These are phyloP conservation scores for Kalmusia sp. DNA, from an alignment of 2,329 filamentous ascomycete genomes.

Conservation along the genomic window DNA sequence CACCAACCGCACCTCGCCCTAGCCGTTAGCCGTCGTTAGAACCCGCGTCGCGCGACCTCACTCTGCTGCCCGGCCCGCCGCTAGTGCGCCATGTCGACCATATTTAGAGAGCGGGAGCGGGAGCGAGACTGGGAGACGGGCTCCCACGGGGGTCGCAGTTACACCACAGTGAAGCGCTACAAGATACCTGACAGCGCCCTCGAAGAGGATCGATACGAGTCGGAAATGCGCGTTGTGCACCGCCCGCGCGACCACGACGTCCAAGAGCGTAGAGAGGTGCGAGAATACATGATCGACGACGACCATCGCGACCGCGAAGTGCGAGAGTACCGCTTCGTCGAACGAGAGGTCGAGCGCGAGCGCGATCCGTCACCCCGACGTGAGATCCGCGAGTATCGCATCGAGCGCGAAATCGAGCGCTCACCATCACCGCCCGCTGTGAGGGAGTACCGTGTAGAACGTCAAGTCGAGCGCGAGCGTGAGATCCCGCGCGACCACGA, in stretches of 20 bases:
- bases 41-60: neutral
- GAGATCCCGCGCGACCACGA: conserved; percentile 35
- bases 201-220: conserved; percentile 51
- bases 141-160: conserved; percentile 49
- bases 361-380: conserved; percentile 51
- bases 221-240: conserved; percentile 58
- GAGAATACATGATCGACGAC: conserved; percentile 50
- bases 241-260: conserved; percentile 36
- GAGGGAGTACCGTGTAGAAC: conserved; percentile 41
- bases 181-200: conserved; percentile 57
- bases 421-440: conserved; percentile 51
- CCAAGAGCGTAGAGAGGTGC: conserved; percentile 39
- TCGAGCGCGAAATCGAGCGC: conserved; percentile 59
- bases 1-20: no score
- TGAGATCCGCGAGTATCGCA: conserved; percentile 59
- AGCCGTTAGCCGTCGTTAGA: neutral
- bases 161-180: conserved; percentile 68
- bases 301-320: conserved; percentile 37
- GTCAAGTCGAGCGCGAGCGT: conserved; percentile 42
- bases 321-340: conserved; percentile 45
- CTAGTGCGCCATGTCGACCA: conserved; percentile 50
- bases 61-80: neutral
- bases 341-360: conserved; percentile 44
- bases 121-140: conserved; percentile 54
- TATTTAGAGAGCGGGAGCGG: conserved; percentile 54